Conservation (phyloP, 257 asterid species). For the Fraxinus americana region DNA sequence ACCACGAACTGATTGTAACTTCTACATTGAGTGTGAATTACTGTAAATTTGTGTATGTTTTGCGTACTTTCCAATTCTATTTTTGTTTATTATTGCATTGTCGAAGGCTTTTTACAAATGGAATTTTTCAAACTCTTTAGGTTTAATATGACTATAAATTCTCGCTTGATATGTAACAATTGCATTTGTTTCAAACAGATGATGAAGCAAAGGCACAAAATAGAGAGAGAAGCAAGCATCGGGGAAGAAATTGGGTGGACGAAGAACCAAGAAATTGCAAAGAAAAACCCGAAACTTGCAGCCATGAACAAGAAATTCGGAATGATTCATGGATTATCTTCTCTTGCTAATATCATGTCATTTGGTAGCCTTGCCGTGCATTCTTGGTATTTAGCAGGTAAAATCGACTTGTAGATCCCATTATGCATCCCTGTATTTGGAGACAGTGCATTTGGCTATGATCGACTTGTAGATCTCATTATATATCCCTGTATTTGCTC, state of each 20-base stretch:
- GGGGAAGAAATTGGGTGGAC: conserved; percentile 99
- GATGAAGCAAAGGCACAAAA: conserved; percentile 97
- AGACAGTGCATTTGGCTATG: conserved; percentile 7
- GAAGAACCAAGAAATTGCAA: conserved; percentile 83
- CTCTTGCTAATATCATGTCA: conserved; percentile 89
- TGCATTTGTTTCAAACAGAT: conserved; percentile 51
- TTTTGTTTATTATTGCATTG: not conserved
- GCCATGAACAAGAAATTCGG: conserved; percentile 99
- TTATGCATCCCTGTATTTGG: conserved; percentile 12
- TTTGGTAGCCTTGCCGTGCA: conserved; percentile 97
- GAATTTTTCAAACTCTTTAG: not conserved
- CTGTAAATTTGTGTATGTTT: not conserved
- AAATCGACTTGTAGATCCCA: conserved; percentile 55
- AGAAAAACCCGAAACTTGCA: conserved; percentile 84
- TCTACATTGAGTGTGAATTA: not conserved
- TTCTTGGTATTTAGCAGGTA: conserved; percentile 94
- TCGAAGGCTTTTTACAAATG: not conserved
- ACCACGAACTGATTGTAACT: not conserved
- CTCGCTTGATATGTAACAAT: not conserved
- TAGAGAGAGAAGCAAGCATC: conserved; percentile 81
- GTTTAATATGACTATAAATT: not conserved
- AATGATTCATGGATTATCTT: conserved; percentile 95
- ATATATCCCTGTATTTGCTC: conserved; percentile 9
- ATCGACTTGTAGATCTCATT: conserved; percentile 48
- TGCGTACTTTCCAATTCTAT: not conserved